A percentile compares a stretch with the other conserved stretches of the same genome.
Evolutionary conservation across 768 basidiomycete species (phyloP).

Genomic region (Suillus discolor): DNA sequence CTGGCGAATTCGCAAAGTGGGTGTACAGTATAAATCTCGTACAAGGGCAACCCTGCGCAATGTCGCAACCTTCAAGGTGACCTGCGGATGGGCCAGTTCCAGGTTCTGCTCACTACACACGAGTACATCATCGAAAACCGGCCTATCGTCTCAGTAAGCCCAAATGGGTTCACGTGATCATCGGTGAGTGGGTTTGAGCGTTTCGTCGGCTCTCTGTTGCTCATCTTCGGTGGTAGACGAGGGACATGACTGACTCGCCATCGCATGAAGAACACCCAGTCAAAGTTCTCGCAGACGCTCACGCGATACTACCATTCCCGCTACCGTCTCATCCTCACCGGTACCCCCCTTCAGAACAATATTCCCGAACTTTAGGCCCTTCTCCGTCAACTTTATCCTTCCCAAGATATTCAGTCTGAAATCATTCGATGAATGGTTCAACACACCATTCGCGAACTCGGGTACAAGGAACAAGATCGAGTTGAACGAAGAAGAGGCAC

Average conservation of each 20-base stretch:
- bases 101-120: constrained; percentile 91
- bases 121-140: constrained; percentile 98
- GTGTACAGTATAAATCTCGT: too few species aligned
- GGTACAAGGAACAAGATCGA: constrained; percentile 98
- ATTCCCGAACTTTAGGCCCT: constrained; percentile 94
- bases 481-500: constrained; percentile 98
- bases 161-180: constrained; percentile 98
- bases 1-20: constrained; percentile 97
- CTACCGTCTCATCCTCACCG: constrained; percentile 91
- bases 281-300: constrained; percentile 86
- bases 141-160: constrained; percentile 85
- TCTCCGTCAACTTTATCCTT: constrained; percentile 91
- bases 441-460: constrained; percentile 98
- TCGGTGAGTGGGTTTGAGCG: constrained; percentile 51
- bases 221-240: constrained; percentile 57
- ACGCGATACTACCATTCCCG: constrained; percentile 91
- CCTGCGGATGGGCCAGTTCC: constrained; percentile 80
- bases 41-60: constrained; percentile 89
- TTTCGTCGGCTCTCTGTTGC: background rate
- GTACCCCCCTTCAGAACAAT: constrained; percentile 96
- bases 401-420: constrained; percentile 98
- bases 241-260: constrained; percentile 54
- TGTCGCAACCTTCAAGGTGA: constrained; percentile 79
- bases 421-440: constrained; percentile 99
- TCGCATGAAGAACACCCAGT: constrained; percentile 96